phyloP scores from a whole-genome alignment of 2,329 filamentous ascomycete genomes.

The Coniochaeta pulveracea region DNA sequence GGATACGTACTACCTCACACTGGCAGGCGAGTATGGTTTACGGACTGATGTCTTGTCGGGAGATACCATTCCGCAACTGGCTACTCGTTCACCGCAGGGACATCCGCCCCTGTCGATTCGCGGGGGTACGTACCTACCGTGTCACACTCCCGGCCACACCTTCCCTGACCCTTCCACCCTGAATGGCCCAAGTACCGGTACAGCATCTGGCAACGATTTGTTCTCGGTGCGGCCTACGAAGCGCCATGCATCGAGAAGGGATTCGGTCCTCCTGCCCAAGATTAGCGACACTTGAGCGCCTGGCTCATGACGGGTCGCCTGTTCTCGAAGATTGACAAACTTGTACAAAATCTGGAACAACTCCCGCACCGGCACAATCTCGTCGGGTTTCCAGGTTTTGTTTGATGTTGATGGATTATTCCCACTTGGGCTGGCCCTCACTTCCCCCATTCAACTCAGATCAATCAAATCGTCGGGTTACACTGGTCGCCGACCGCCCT shows the following conservation, averaged over 20 bases:
- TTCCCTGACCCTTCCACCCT: too few species aligned
- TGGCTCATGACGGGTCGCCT: not conserved
- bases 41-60: not conserved
- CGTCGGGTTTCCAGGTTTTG: not conserved
- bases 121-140: not conserved
- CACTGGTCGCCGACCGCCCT: too few species aligned
- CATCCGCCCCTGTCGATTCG: not conserved
- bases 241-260: constrained; percentile 1
- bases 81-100: not conserved
- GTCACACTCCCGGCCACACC: not conserved
- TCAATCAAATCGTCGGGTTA: too few species aligned
- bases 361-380: not conserved
- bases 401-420: too few species aligned
- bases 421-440: too few species aligned
- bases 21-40: too few species aligned
- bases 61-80: constrained; percentile 3
- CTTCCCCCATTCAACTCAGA: too few species aligned
- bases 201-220: not conserved
- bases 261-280: constrained; percentile 6
- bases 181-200: constrained; percentile 3
- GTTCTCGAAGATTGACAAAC: constrained; percentile 6
- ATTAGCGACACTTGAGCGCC: constrained; percentile 11
- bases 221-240: not conserved
- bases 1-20: not conserved
- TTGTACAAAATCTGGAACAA: not conserved